phyloP scores from a whole-genome alignment of 108 stramenopile genomes.

The Mediolabrus comicus region DNA sequence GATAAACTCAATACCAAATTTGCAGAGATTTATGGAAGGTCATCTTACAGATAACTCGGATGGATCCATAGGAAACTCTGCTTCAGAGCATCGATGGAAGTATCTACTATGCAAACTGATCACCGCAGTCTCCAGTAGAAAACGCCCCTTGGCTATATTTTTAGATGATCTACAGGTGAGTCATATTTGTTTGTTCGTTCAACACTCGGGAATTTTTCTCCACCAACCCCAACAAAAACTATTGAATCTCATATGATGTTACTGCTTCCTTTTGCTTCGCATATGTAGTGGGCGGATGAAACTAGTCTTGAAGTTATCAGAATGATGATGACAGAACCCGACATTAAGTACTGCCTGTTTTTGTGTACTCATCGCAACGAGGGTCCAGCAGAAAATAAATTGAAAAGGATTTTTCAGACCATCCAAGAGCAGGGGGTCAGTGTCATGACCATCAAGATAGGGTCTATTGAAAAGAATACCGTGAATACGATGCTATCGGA shows the following conservation, averaged over 20 bases:
- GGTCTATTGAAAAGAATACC: constrained; percentile 7
- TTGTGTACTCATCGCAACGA: constrained; percentile 21
- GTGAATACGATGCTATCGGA: constrained; percentile 16
- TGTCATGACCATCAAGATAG: constrained; percentile 12
- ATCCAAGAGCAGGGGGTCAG: constrained; percentile 5
- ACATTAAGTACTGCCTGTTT: constrained; percentile 2
- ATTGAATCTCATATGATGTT: background rate
- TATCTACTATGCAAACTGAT: constrained; percentile 16
- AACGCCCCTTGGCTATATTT: constrained; percentile 5
- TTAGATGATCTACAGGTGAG: constrained; percentile 9
- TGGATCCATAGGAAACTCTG: background rate
- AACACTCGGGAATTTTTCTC: background rate
- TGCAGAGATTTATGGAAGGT: background rate
- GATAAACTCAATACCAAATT: constrained; percentile 7
- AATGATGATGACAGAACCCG: constrained; percentile 15
- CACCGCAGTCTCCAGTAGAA: background rate
- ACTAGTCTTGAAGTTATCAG: constrained; percentile 10
- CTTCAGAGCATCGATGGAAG: constrained; percentile 4
- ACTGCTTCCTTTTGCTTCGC: background rate
- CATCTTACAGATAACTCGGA: background rate
- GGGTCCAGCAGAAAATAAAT: background rate
- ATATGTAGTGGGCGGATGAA: constrained; percentile 21
- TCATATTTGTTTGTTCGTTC: too few species aligned
- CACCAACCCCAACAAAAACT: background rate
- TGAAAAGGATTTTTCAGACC: background rate